Evolutionary conservation across 2,329 filamentous ascomycete species (phyloP).

Genomic region (Neobulgaria alba): DNA sequence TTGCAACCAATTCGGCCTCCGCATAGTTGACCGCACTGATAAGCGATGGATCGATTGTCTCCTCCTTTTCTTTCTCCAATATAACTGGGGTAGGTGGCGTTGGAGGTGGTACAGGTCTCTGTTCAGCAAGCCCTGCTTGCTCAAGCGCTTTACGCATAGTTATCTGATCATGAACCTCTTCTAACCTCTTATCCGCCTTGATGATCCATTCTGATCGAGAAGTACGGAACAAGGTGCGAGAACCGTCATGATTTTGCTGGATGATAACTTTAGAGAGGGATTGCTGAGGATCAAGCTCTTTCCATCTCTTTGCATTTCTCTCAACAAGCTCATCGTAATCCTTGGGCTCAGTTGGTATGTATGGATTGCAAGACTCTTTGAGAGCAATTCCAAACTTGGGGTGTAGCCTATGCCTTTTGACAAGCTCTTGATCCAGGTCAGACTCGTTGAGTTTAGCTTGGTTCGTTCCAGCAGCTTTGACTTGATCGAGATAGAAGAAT

Average conservation of each 20-base stretch:
- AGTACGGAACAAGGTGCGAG: slow-evolving; percentile 7
- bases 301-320: background rate
- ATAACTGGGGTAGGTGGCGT: slow-evolving; percentile 3
- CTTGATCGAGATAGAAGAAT: slow-evolving; percentile 24
- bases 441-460: slow-evolving; percentile 21
- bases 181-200: slow-evolving; percentile 4
- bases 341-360: slow-evolving; percentile 1
- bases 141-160: slow-evolving; percentile 5
- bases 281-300: background rate
- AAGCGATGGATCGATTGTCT: slow-evolving; percentile 3
- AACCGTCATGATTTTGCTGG: slow-evolving; percentile 4
- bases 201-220: slow-evolving; percentile 16
- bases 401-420: slow-evolving; percentile 18
- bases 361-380: slow-evolving; percentile 17
- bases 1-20: background rate
- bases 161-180: background rate
- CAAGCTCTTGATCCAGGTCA: slow-evolving; percentile 23
- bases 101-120: slow-evolving; percentile 3
- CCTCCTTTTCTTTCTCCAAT: background rate
- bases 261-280: slow-evolving; percentile 2
- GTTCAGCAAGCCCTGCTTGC: slow-evolving; percentile 1
- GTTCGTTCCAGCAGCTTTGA: slow-evolving; percentile 18
- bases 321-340: background rate
- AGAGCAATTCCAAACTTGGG: slow-evolving; percentile 21
- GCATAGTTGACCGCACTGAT: slow-evolving; percentile 5